These are phyloP conservation scores for Microbotryum scabiosae DNA, from an alignment of 1,284 basidiomycete genomes.

Conservation along the genomic window DNA sequence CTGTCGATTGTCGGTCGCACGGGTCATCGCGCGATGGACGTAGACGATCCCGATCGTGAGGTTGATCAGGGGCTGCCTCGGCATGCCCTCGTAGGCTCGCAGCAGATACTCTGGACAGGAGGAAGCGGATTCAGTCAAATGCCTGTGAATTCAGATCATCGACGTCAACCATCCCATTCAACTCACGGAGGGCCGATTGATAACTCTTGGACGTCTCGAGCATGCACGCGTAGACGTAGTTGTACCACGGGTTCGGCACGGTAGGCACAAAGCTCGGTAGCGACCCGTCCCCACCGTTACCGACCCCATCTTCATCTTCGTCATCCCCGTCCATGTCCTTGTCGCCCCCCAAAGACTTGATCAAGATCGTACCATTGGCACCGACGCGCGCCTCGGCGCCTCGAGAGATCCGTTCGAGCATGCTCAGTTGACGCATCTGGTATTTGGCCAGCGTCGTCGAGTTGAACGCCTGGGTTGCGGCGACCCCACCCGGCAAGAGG, in stretches of 20 bases:
- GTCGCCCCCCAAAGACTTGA: slow-evolving; percentile 20
- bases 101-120: slow-evolving; percentile 64
- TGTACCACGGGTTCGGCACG: slow-evolving; percentile 62
- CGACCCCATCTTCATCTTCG: slow-evolving; percentile 31
- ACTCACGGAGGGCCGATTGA: slow-evolving; percentile 80
- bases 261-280: slow-evolving; percentile 46
- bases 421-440: slow-evolving; percentile 30
- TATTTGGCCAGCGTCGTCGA: slow-evolving; percentile 69
- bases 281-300: slow-evolving; percentile 15
- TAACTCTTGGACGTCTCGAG: slow-evolving; percentile 76
- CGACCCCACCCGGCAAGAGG: slow-evolving; percentile 58
- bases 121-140: background rate
- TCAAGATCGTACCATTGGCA: slow-evolving; percentile 2
- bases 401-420: slow-evolving; percentile 7
- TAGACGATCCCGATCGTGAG: slow-evolving; percentile 74
- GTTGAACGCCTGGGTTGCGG: slow-evolving; percentile 63
- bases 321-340: slow-evolving; percentile 12
- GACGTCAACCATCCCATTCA: background rate
- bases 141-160: background rate
- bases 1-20: slow-evolving; percentile 88
- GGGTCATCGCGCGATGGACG: slow-evolving; percentile 78
- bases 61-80: slow-evolving; percentile 74
- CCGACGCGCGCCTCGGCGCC: background rate
- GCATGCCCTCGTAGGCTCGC: slow-evolving; percentile 75
- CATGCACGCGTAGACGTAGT: slow-evolving; percentile 78